Base-by-base conservation (phyloP, 192 early-diverging fungal species). In the Podila clonocystis region DNA sequence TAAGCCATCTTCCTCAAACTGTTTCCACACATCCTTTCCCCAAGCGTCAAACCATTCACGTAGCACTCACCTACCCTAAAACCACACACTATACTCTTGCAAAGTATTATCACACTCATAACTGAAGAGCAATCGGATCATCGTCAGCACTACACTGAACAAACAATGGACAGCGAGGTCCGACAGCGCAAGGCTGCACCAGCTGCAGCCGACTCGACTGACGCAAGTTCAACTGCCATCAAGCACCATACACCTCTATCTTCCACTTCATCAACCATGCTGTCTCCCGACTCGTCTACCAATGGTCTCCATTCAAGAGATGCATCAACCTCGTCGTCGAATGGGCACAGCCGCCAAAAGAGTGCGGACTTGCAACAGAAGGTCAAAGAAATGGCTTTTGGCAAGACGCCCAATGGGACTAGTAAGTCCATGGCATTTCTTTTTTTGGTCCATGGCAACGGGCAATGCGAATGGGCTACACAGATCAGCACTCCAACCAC, bases 381-480 rank as follows among this genome's bases (percentile, higher is more conserved):
- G 17, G 41, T 45, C 41, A 45, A 48, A 19, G 65, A 72, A 48
- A 62, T 65, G 0, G 76, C 76, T 9, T 79, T 65, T 64, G 76
- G 76, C 38, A 79, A 79, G 55, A 79, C 76, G 12, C 76, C 76
- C 28, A 72, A 66, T 58, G 76, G 76, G 65, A 72, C 68, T 1
- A 72, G 76, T 79, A 79, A 19, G 70, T 78, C 20, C 45, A 17
- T 65, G 13, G 24, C 26, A 9, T 33, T n/a, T 52, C 3, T 50
- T 50, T 65, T 48, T 17, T 3, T 50, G 3, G 33, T 45, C 12
- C 9, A 9, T 45, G 41, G 13, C 13, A 1, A 8, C 7, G 41
- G 41, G 1, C 15, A 45, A 45, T 45, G 41, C 41, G 13, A 45
- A 45, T 45, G 41, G 11, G 13, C 41, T 15, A 17, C 15, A 17